A percentile compares a stretch with the other conserved stretches of the same genome.
Conservation (phyloP, 2,329 filamentous ascomycete species). For the Fusarium oligoseptatum region DNA sequence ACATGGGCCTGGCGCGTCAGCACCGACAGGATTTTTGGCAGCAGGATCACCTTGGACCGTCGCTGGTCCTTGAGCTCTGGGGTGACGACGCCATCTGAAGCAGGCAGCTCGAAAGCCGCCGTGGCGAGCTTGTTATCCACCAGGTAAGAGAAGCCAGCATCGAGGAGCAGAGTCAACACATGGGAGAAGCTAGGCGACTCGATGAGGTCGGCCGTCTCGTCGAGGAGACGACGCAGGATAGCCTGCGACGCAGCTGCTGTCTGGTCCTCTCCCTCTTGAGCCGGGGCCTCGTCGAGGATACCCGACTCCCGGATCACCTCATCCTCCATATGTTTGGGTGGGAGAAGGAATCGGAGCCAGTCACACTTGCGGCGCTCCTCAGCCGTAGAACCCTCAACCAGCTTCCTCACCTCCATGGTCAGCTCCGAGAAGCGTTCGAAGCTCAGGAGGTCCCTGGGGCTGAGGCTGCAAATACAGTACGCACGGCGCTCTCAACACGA, state of each 20-base stretch:
- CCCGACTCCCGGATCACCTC: conserved; percentile 89
- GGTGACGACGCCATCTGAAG: conserved; percentile 52
- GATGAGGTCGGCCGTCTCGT: conserved; percentile 95
- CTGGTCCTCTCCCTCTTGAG: conserved; percentile 47
- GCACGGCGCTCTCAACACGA: conserved; percentile 86
- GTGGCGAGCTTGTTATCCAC: conserved; percentile 85
- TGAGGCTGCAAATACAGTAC: conserved; percentile 89
- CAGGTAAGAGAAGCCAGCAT: conserved; percentile 86
- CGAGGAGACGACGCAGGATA: conserved; percentile 84
- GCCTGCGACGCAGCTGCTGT: conserved; percentile 61
- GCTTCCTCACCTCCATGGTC: conserved; percentile 84
- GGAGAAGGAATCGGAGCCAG: conserved; percentile 90
- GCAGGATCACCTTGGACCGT: conserved; percentile 72
- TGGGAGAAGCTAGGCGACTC: conserved; percentile 93
- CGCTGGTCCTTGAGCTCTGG: conserved; percentile 66
- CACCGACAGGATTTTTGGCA: conserved; percentile 91
- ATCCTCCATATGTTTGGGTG: conserved; percentile 81
- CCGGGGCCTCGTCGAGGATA: conserved; percentile 69
- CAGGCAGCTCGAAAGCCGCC: conserved; percentile 77
- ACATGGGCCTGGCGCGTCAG: conserved; percentile 90
- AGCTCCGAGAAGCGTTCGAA: conserved; percentile 84
- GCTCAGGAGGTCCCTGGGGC: conserved; percentile 88
- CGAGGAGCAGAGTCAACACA: conserved; percentile 87
- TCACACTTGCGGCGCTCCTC: conserved; percentile 61
- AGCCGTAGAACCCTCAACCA: conserved; percentile 76